phyloP scores from a whole-genome alignment of 257 asterid species.

The Capsicum chinense region DNA sequence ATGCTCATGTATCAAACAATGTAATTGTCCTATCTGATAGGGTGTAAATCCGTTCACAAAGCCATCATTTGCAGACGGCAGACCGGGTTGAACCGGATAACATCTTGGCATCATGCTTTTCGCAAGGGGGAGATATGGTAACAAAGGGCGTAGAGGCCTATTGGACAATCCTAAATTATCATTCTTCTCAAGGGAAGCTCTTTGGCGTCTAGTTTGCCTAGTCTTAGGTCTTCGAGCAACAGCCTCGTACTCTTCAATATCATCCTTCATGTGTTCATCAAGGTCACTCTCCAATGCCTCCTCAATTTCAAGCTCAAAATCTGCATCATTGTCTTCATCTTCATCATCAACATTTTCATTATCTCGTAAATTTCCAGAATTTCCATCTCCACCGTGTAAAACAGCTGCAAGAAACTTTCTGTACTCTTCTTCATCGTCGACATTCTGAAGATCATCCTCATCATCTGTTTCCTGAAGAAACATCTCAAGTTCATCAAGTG shows the following conservation, averaged over 20 bases:
- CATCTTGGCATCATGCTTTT: too few species aligned
- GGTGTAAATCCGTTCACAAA: slow-evolving; percentile 73
- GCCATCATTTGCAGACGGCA: slow-evolving; percentile 59
- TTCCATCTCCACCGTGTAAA: slow-evolving; percentile 71
- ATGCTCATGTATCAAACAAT: slow-evolving; percentile 91
- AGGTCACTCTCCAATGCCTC: slow-evolving; percentile 97
- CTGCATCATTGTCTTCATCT: slow-evolving; percentile 99
- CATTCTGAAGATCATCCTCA: slow-evolving; percentile 91
- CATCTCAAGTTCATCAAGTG: slow-evolving; percentile 95
- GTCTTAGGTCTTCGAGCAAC: slow-evolving; percentile 55
- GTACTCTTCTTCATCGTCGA: slow-evolving; percentile 90
- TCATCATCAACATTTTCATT: slow-evolving; percentile 81
- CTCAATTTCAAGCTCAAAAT: slow-evolving; percentile 96
- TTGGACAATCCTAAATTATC: slow-evolving; percentile 55
- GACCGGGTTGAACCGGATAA: slow-evolving; percentile 33
- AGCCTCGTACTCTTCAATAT: slow-evolving; percentile 42
- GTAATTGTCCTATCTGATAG: slow-evolving; percentile 90
- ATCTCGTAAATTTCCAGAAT: slow-evolving; percentile 53
- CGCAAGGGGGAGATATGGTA: slow-evolving; percentile 59
- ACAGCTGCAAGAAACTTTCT: slow-evolving; percentile 91
- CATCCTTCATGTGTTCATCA: slow-evolving; percentile 55
- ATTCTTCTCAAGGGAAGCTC: slow-evolving; percentile 49
- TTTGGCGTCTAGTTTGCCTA: slow-evolving; percentile 73
- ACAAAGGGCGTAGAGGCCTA: slow-evolving; percentile 78
- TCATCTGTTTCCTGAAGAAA: slow-evolving; percentile 99